Evolutionary conservation across 1,284 basidiomycete species (phyloP).

Genomic region (Filobasidium uniguttulatum): DNA sequence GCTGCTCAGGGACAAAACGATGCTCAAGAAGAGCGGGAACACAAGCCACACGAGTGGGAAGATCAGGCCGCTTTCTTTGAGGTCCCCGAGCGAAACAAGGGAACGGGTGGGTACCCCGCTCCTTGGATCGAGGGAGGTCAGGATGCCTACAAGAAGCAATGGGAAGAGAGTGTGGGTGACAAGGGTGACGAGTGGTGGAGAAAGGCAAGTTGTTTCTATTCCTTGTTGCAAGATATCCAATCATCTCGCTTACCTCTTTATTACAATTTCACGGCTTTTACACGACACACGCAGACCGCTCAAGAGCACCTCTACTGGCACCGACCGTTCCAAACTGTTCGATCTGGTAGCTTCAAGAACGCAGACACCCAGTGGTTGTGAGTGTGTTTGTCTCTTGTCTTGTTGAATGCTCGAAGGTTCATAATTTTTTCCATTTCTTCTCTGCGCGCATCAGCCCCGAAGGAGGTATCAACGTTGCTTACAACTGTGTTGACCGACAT

Average conservation of each 20-base stretch:
- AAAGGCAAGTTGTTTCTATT: conserved; percentile 46
- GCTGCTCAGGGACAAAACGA: too few relatives aligned
- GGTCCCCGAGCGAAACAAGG: conserved; percentile 51
- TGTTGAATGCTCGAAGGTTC: background rate
- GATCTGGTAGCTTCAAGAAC: conserved; percentile 65
- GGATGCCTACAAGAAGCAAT: conserved; percentile 54
- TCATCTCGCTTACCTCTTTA: background rate
- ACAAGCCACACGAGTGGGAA: too few relatives aligned
- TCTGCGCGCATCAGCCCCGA: conserved; percentile 45
- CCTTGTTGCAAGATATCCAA: background rate
- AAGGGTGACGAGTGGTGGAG: conserved; percentile 77
- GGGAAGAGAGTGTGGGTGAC: conserved; percentile 57
- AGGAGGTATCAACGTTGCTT: conserved; percentile 74
- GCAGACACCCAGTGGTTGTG: conserved; percentile 90
- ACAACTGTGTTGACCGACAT: conserved; percentile 89
- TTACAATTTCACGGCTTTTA: background rate
- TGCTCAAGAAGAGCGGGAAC: conserved; percentile 18
- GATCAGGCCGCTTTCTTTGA: conserved; percentile 42
- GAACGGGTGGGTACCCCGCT: conserved; percentile 42
- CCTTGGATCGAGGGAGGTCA: conserved; percentile 66
- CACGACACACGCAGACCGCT: conserved; percentile 60
- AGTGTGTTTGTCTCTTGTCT: conserved; percentile 16
- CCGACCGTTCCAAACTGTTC: conserved; percentile 76
- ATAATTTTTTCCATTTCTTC: background rate
- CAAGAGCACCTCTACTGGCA: conserved; percentile 76